phyloP scores from a whole-genome alignment of 306 rosid species.

The Morella rubra region DNA sequence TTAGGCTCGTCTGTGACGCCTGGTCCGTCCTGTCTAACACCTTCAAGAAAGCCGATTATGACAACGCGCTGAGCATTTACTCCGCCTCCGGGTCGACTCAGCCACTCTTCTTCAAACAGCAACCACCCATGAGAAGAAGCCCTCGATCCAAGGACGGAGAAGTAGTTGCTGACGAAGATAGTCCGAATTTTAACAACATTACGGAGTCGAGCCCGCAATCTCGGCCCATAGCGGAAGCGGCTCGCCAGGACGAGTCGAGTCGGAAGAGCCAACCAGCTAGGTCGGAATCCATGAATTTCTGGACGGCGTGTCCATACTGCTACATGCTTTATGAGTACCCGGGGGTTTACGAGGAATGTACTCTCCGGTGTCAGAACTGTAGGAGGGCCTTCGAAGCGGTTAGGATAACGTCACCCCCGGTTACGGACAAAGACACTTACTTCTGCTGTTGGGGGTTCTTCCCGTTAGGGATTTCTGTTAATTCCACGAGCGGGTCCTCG shows the following conservation, averaged over 20 bases:
- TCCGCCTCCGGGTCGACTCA: slow-evolving; percentile 48
- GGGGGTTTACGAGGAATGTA: slow-evolving; percentile 66
- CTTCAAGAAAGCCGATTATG: slow-evolving; percentile 35
- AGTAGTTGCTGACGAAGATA: background rate
- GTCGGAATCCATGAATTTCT: slow-evolving; percentile 50
- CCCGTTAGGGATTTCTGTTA: slow-evolving; percentile 63
- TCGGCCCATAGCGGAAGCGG: background rate
- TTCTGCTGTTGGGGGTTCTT: slow-evolving; percentile 80
- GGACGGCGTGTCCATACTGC: slow-evolving; percentile 98
- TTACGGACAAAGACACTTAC: slow-evolving; percentile 80
- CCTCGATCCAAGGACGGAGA: slow-evolving; percentile 13
- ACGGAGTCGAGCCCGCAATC: too few relatives aligned
- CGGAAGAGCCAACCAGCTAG: slow-evolving; percentile 27
- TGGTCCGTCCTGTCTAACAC: slow-evolving; percentile 75
- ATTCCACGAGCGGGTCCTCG: slow-evolving; percentile 33
- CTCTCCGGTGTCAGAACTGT: slow-evolving; percentile 84
- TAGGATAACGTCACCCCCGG: slow-evolving; percentile 50
- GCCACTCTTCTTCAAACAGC: slow-evolving; percentile 23
- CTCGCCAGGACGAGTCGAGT: background rate
- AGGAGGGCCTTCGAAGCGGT: slow-evolving; percentile 65
- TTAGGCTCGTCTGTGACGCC: slow-evolving; percentile 74
- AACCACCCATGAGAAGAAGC: slow-evolving; percentile 47
- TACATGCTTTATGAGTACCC: slow-evolving; percentile 69
- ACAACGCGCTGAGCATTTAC: slow-evolving; percentile 29
- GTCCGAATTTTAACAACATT: background rate